A percentile compares a stretch with the other conserved stretches of the same genome.
Evolutionary conservation across 192 early-diverging fungal genomes (phyloP).

Genomic region (Backusella parvicylindrica): DNA sequence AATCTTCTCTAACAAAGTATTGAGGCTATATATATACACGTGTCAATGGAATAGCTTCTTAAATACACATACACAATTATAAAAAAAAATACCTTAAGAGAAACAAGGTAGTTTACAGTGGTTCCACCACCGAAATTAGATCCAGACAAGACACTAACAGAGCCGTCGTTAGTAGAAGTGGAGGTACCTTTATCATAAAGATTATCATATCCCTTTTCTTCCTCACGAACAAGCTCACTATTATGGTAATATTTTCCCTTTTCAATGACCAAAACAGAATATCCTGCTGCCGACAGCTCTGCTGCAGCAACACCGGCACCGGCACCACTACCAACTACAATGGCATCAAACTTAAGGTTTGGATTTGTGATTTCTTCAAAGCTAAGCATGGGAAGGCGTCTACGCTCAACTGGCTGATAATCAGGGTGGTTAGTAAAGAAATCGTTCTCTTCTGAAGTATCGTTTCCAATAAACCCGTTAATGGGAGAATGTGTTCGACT

Average conservation of each 20-base stretch:
- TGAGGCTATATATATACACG: slow-evolving; percentile 37
- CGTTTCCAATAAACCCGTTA: slow-evolving; percentile 45
- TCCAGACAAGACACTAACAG: slow-evolving; percentile 53
- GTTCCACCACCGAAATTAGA: slow-evolving; percentile 70
- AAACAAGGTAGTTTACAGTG: slow-evolving; percentile 59
- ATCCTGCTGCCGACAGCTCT: slow-evolving; percentile 57
- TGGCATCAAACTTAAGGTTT: slow-evolving; percentile 52
- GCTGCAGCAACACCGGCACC: slow-evolving; percentile 65
- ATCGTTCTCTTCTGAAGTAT: slow-evolving; percentile 40
- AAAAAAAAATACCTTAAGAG: slow-evolving; percentile 34
- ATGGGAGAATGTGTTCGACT: background rate
- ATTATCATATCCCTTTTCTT: slow-evolving; percentile 38
- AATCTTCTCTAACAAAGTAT: slow-evolving; percentile 65
- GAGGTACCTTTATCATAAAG: slow-evolving; percentile 50
- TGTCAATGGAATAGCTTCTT: background rate
- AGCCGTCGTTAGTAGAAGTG: slow-evolving; percentile 46
- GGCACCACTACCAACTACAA: slow-evolving; percentile 66
- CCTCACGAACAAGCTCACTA: slow-evolving; percentile 46
- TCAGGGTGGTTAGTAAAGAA: background rate
- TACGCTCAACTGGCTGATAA: slow-evolving; percentile 2
- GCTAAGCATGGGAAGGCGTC: background rate
- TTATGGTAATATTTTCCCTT: slow-evolving; percentile 62
- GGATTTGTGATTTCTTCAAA: background rate
- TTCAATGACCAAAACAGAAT: slow-evolving; percentile 67
- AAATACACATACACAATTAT: slow-evolving; percentile 9